phyloP scores from a whole-genome alignment of 805 yeast genomes.

The Pichia thaimueangensis region DNA sequence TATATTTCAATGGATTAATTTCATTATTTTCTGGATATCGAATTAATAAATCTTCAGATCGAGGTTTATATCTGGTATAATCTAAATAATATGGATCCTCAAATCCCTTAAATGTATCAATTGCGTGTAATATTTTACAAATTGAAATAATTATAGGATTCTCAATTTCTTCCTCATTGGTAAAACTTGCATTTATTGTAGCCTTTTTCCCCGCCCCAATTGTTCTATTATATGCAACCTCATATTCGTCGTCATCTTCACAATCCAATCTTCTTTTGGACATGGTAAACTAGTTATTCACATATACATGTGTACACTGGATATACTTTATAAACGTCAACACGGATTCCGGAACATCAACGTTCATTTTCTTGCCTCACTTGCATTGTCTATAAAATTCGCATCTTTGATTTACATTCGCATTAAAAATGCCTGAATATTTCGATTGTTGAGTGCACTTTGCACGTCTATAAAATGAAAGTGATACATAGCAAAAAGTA shows the following conservation, averaged over 20 bases:
- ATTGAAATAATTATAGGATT: background rate
- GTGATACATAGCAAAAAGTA: no score
- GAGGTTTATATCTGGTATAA: background rate
- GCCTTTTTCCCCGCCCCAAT: background rate
- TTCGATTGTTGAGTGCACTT: no score
- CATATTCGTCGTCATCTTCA: background rate
- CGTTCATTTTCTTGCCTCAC: no score
- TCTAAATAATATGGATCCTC: background rate
- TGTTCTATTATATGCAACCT: background rate
- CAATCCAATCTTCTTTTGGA: slow-evolving; percentile 3
- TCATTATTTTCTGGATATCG: slow-evolving; percentile 1
- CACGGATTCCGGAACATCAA: no score
- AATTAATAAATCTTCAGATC: background rate
- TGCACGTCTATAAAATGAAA: no score
- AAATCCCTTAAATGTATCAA: background rate
- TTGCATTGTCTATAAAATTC: no score
- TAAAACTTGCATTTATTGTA: background rate
- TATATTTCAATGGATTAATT: slow-evolving; percentile 6
- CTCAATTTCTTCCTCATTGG: background rate
- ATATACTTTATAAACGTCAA: no score
- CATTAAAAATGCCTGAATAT: no score
- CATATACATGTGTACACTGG: no score
- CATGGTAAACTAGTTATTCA: no score
- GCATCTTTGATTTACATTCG: no score
- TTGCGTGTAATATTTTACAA: background rate